Evolutionary conservation across 2,329 filamentous ascomycete species (phyloP), one percentile per base, ranked within the genome.

Genomic region (Coniella vitis): DNA sequence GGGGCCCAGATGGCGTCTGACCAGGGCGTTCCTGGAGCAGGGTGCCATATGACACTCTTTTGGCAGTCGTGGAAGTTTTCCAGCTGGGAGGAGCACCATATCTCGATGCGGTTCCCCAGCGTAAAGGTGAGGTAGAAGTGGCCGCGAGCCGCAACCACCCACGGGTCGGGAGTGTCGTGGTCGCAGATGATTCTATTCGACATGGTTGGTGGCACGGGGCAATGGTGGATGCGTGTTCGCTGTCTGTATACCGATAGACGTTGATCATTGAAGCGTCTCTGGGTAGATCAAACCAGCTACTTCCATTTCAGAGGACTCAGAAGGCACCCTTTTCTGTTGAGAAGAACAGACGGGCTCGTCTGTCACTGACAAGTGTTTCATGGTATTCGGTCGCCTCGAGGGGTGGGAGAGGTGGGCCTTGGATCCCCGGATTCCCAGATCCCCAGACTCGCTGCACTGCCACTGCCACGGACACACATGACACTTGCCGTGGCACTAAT

Each of bases 91-190:
- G 63, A 65, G 17, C 48, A 45, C 64, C 63, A 66, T 17, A 66
- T 64, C 46, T 65, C 63, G 42, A 66, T 52, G 17, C 64, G 62
- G 54, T 65, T 59, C 46, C 59, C 63, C 44, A 63, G 55, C 4
- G 53, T 56, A 29, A 55, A 63, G 49, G 54, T 62, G 57, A 49
- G 31, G 31, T 45, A 49, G 51, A 58, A 63, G 20, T 49, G 45
- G 48, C 54, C 48, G 14, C 55, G 48, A 8, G 51, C 49, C 9
- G 56, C 51, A 32, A 62, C 20, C 48, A 63, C 54, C 61, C 61
- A 63, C 16, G 61, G 61, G 37, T 63, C 61, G 5, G 61, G 61
- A 10, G 58, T 63, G 46, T 62, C 60, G 7, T 38, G 43, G 45
- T 58, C 49, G 36, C 55, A 52, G n/a, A 62, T 62, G 13, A 57